A percentile compares a stretch with the other conserved stretches of the same genome.
phyloP scores from a whole-genome alignment of 306 rosid genomes.

The Styphnolobium japonicum region DNA sequence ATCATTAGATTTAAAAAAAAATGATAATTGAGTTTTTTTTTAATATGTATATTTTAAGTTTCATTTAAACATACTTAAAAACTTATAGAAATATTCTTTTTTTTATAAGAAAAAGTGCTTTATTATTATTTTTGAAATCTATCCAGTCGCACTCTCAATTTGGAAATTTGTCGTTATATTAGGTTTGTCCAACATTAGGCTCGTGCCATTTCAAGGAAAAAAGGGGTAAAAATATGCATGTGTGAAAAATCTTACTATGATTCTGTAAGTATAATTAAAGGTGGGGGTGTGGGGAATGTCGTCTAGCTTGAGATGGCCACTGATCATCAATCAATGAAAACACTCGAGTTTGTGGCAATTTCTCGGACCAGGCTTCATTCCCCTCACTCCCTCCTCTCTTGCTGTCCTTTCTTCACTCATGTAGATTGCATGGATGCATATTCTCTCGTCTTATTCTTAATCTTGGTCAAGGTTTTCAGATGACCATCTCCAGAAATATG shows the following conservation, averaged over 20 bases:
- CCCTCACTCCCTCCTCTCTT: conserved; percentile 41
- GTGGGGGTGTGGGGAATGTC: conserved; percentile 45
- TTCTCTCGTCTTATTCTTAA: not conserved
- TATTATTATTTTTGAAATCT: too few species aligned
- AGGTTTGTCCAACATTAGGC: not conserved
- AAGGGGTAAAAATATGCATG: too few species aligned
- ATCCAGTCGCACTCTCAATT: too few species aligned
- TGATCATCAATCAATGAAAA: not conserved
- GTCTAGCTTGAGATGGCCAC: conserved; percentile 36
- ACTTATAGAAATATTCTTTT: too few species aligned
- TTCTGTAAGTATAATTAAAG: not conserved
- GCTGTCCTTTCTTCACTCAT: not conserved
- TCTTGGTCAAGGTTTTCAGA: not conserved
- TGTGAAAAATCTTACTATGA: too few species aligned
- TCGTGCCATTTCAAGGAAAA: not conserved
- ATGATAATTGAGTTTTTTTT: too few species aligned
- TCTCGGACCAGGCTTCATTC: conserved; percentile 69
- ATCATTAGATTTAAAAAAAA: too few species aligned
- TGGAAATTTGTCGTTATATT: not conserved
- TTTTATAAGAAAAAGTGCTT: too few species aligned
- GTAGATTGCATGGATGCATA: not conserved
- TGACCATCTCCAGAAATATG: not conserved
- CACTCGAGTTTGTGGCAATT: not conserved
- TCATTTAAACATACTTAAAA: too few species aligned
- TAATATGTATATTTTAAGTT: too few species aligned